Evolutionary conservation across 176 grass and related monocot species (phyloP).

Genomic region (Guadua angustifolia): DNA sequence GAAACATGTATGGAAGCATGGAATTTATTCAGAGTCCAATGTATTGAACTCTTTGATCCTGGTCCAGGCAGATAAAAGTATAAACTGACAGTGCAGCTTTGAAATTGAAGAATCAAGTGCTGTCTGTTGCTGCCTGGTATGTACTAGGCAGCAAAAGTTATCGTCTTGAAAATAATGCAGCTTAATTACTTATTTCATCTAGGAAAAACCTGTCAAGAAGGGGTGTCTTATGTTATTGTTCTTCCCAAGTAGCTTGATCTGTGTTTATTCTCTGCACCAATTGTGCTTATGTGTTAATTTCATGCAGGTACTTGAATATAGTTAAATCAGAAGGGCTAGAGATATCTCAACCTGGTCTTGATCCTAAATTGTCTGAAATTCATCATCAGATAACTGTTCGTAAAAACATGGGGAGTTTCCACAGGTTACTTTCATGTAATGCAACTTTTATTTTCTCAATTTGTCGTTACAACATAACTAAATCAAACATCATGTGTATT

Average conservation of each 20-base stretch:
- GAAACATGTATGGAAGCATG: not conserved
- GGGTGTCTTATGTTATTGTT: slow-evolving; percentile 16
- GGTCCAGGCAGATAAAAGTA: slow-evolving; percentile 30
- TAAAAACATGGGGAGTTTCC: slow-evolving; percentile 33
- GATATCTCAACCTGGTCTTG: slow-evolving; percentile 87
- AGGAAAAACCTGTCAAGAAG: slow-evolving; percentile 31
- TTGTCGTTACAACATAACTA: slow-evolving; percentile 29
- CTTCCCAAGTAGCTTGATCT: slow-evolving; percentile 16
- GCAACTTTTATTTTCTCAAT: slow-evolving; percentile 25
- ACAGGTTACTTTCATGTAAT: slow-evolving; percentile 63
- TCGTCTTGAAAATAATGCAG: slow-evolving; percentile 2
- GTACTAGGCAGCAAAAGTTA: slow-evolving; percentile 6
- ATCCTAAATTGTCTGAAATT: slow-evolving; percentile 82
- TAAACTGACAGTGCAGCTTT: slow-evolving; percentile 33
- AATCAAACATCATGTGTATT: slow-evolving; percentile 31
- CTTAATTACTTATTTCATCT: slow-evolving; percentile 18
- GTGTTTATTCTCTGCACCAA: slow-evolving; percentile 35
- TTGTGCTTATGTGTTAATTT: slow-evolving; percentile 31
- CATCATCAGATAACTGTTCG: slow-evolving; percentile 74
- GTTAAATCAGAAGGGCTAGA: slow-evolving; percentile 85
- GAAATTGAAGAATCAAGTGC: slow-evolving; percentile 37
- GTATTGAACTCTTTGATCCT: slow-evolving; percentile 28
- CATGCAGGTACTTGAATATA: slow-evolving; percentile 77
- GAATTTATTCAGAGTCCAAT: not conserved
- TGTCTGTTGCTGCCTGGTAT: slow-evolving; percentile 24